phyloP scores from a whole-genome alignment of 1,139 yeast species.

The Nakaseomyces delphensis region DNA sequence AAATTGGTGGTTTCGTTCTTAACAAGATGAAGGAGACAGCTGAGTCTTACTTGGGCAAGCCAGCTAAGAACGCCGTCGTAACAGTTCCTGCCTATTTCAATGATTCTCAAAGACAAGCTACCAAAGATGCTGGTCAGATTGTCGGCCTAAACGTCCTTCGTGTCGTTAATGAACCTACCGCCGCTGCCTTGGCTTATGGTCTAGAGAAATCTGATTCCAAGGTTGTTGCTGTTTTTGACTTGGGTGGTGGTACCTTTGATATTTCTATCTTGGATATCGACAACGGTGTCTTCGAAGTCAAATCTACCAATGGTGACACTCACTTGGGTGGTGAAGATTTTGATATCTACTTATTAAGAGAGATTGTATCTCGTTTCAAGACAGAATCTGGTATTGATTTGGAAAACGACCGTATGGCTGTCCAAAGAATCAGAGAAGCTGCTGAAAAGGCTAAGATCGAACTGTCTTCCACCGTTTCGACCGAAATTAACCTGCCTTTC shows the following conservation, averaged over 20 bases:
- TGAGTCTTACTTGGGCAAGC: slow-evolving; percentile 79
- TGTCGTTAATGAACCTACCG: slow-evolving; percentile 98
- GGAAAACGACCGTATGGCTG: slow-evolving; percentile 92
- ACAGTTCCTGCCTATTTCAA: slow-evolving; percentile 98
- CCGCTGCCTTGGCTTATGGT: slow-evolving; percentile 98
- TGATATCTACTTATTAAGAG: slow-evolving; percentile 78
- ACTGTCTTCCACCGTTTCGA: slow-evolving; percentile 82
- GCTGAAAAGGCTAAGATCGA: slow-evolving; percentile 99
- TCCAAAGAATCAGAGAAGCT: slow-evolving; percentile 99
- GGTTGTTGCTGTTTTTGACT: slow-evolving; percentile 89
- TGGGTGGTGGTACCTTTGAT: slow-evolving; percentile 99
- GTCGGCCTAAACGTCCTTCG: slow-evolving; percentile 93
- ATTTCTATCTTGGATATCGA: slow-evolving; percentile 89
- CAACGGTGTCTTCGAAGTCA: slow-evolving; percentile 95
- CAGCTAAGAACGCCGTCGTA: slow-evolving; percentile 84
- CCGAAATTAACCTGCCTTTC: slow-evolving; percentile 9
- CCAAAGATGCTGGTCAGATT: slow-evolving; percentile 97
- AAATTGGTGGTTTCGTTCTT: slow-evolving; percentile 92
- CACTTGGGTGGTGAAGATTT: slow-evolving; percentile 98
- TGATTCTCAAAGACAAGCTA: slow-evolving; percentile 97
- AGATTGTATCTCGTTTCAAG: slow-evolving; percentile 87
- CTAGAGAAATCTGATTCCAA: slow-evolving; percentile 81
- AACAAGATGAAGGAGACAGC: slow-evolving; percentile 95
- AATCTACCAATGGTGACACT: slow-evolving; percentile 98
- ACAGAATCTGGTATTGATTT: slow-evolving; percentile 86